These are phyloP conservation scores for Solidago caesia DNA, from an alignment of 129 eudicot species.

Conservation along the genomic window DNA sequence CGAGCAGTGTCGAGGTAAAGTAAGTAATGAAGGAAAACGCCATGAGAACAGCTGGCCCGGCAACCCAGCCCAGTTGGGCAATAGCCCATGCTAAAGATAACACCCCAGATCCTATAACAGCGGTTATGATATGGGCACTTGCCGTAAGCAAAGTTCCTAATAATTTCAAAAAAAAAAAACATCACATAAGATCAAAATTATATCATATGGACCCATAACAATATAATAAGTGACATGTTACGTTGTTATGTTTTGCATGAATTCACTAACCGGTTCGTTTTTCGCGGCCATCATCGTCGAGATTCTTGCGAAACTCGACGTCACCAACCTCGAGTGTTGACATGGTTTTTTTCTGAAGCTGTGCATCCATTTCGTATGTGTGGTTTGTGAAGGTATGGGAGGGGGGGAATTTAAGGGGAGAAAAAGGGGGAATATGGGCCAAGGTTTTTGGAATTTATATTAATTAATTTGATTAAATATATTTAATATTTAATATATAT, in stretches of 20 bases:
- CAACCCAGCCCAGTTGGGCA: constrained; percentile 88
- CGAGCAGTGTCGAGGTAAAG: constrained; percentile 72
- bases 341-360: background rate
- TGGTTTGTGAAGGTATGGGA: background rate
- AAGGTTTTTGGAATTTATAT: background rate
- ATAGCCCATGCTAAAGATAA: constrained; percentile 87
- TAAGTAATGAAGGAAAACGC: constrained; percentile 72
- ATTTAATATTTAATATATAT: too few relatives aligned
- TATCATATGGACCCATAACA: background rate
- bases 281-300: constrained; percentile 81
- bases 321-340: constrained; percentile 20
- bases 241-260: background rate
- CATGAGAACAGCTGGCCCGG: constrained; percentile 64
- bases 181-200: background rate
- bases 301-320: constrained; percentile 30
- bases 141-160: constrained; percentile 77
- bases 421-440: background rate
- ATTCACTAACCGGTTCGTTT: constrained; percentile 55
- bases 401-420: constrained; percentile 7
- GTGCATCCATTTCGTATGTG: background rate
- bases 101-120: constrained; percentile 96
- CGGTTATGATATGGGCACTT: constrained; percentile 87
- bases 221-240: background rate
- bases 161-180: background rate
- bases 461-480: background rate